phyloP scores from a whole-genome alignment of 1,284 basidiomycete genomes.

The Ustilago sp. region DNA sequence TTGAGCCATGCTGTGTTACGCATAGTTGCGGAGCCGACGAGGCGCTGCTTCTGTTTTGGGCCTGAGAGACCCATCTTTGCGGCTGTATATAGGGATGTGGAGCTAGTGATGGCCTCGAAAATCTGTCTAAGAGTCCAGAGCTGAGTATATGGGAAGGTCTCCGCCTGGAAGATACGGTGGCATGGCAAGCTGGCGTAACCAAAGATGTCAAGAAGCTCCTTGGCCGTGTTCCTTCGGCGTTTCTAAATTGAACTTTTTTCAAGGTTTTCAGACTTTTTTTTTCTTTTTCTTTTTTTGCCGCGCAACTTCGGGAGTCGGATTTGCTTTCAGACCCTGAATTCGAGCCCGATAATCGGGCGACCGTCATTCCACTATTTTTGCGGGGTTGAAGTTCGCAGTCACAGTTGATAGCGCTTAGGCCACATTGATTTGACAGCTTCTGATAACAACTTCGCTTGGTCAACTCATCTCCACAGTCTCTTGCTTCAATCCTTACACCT shows the following conservation, averaged over 20 bases:
- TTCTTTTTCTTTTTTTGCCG: background rate
- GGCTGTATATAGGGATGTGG: background rate
- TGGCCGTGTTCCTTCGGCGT: background rate
- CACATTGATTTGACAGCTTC: background rate
- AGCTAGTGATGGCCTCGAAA: too few species aligned
- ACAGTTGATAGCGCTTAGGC: constrained; percentile 12
- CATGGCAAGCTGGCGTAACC: background rate
- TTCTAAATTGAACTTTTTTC: constrained; percentile 18
- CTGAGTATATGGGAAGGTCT: too few species aligned
- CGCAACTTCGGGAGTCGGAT: constrained; percentile 34
- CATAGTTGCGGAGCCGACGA: constrained; percentile 61
- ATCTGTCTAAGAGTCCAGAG: too few species aligned
- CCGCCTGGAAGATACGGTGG: background rate
- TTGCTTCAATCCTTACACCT: background rate
- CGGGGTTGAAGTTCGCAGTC: constrained; percentile 8
- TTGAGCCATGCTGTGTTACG: constrained; percentile 65
- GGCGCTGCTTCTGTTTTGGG: constrained; percentile 63
- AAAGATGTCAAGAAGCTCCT: background rate
- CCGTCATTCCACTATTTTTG: background rate
- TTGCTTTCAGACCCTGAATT: background rate
- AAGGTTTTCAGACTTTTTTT: background rate
- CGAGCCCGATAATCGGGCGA: constrained; percentile 34
- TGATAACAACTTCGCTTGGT: background rate
- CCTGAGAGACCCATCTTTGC: constrained; percentile 64
- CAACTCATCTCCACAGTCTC: background rate